These are phyloP conservation scores for Simplicillium aogashimaense DNA, from an alignment of 2,329 filamentous ascomycete species.

Conservation along the genomic window DNA sequence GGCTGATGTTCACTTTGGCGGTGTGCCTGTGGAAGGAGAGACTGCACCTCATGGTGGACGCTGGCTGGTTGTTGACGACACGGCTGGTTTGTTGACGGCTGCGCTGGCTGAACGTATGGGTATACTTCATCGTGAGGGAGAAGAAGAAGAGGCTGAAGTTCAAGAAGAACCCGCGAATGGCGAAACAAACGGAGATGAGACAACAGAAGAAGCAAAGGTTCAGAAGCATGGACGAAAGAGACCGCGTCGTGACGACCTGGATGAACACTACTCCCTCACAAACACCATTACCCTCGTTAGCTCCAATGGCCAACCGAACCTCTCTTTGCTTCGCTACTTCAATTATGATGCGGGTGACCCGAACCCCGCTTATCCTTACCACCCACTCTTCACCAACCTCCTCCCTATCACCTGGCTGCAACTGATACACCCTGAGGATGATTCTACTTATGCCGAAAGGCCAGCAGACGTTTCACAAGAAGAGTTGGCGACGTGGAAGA, in stretches of 20 bases:
- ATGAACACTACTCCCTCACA: slow-evolving; percentile 54
- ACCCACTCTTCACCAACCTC: slow-evolving; percentile 75
- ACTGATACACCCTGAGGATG: slow-evolving; percentile 65
- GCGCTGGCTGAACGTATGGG: slow-evolving; percentile 85
- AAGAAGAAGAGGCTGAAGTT: slow-evolving; percentile 2
- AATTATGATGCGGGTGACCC: slow-evolving; percentile 65
- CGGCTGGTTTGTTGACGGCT: slow-evolving; percentile 70
- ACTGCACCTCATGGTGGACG: slow-evolving; percentile 30
- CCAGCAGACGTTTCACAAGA: slow-evolving; percentile 50
- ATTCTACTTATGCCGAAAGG: slow-evolving; percentile 61
- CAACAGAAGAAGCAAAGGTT: neutral
- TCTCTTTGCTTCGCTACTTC: slow-evolving; percentile 82
- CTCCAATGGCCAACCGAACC: slow-evolving; percentile 75
- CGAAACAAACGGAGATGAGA: neutral
- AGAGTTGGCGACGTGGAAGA: slow-evolving; percentile 62
- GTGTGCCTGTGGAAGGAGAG: slow-evolving; percentile 15
- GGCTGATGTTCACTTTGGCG: slow-evolving; percentile 71
- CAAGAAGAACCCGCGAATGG: neutral
- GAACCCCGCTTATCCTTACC: slow-evolving; percentile 45
- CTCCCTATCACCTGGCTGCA: slow-evolving; percentile 88
- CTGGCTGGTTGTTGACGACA: slow-evolving; percentile 82
- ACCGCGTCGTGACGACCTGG: slow-evolving; percentile 36
- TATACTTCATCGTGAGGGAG: slow-evolving; percentile 48
- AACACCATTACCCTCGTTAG: slow-evolving; percentile 80
- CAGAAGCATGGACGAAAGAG: slow-evolving; percentile 6